Base-by-base conservation (phyloP, 805 yeast species). In the Yarrowia keelungensis region DNA sequence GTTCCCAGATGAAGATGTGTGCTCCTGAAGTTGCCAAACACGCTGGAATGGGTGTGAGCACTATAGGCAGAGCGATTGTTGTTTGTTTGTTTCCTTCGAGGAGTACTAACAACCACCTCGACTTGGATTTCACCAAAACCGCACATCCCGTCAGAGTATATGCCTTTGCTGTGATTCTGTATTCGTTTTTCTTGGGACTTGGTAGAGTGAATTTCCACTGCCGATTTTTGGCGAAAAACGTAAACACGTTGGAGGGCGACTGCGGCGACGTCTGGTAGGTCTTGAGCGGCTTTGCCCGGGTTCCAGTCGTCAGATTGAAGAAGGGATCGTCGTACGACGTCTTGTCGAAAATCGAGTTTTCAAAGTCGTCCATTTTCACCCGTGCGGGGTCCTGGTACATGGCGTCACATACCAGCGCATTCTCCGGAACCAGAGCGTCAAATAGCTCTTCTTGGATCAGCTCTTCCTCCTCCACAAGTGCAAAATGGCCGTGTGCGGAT, bases 1-100 rank as follows among this genome's bases (percentile, higher is more conserved):
- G 62, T 42, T 56, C 62, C 62, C 62, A 56, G 47, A 56, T 41
- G 62, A 56, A 56, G 15, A 56, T 41, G 15, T 56, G 62, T 16
- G 47, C 36, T 41, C 62, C 62, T 1, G 62, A 56, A 19, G 62
- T 56, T 0, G 62, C 47, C 22, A 56, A 19, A 15, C 35, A 11
- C 3, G 62, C 62, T 5, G 62, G 62, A 26, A 56, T 56, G 2
- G 46, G 47, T 3, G 62, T 56, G 1, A 56, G 47, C 1, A n/a
- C 39, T 3, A 56, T 41, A 1, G 62, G 62, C 2, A 56, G 62
- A 10, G 62, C 46, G 9, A 56, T 42, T 5, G 47, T 42, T 8
- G 62, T 56, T 10, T 56, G 62, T 15, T 15, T 41, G 7, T 8
- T n/a, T 11, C 32, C 38, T 32, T 56, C 62, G 47, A 56, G 22